phyloP scores from a whole-genome alignment of 1,139 yeast species.

The Pichia cactophila region DNA sequence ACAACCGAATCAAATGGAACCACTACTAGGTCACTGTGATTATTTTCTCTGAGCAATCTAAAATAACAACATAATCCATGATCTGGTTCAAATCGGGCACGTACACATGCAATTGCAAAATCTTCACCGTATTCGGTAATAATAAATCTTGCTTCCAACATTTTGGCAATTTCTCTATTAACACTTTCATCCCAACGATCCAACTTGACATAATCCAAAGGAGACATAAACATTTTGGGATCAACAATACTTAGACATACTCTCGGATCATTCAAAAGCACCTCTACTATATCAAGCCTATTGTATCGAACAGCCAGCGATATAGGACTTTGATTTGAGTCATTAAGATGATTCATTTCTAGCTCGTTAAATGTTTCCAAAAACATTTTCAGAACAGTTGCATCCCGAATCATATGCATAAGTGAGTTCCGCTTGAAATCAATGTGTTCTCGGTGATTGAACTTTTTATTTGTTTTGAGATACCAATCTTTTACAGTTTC shows the following conservation, averaged over 20 bases:
- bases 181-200: slow-evolving; percentile 20
- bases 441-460: slow-evolving; percentile 52
- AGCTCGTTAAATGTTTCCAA: slow-evolving; percentile 34
- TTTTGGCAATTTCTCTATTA: slow-evolving; percentile 37
- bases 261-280: slow-evolving; percentile 39
- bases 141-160: slow-evolving; percentile 37
- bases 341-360: slow-evolving; percentile 59
- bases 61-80: slow-evolving; percentile 34
- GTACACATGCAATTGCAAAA: slow-evolving; percentile 28
- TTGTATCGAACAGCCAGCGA: slow-evolving; percentile 48
- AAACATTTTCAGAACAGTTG: slow-evolving; percentile 21
- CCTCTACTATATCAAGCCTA: slow-evolving; percentile 49
- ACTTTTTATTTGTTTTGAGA: slow-evolving; percentile 21
- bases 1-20: slow-evolving; percentile 18
- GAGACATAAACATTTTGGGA: slow-evolving; percentile 33
- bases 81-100: slow-evolving; percentile 30
- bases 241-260: slow-evolving; percentile 41
- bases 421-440: slow-evolving; percentile 71
- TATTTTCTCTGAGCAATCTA: slow-evolving; percentile 9
- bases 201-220: slow-evolving; percentile 44
- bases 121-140: slow-evolving; percentile 25
- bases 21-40: slow-evolving; percentile 13
- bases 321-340: slow-evolving; percentile 22
- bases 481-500: slow-evolving; percentile 39
- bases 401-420: slow-evolving; percentile 53